Percentiles rank a stretch among this genome's conserved stretches.
Evolutionary conservation across 148 eudicot genomes (phyloP).

Genomic region (Rhododendron ovatum): DNA sequence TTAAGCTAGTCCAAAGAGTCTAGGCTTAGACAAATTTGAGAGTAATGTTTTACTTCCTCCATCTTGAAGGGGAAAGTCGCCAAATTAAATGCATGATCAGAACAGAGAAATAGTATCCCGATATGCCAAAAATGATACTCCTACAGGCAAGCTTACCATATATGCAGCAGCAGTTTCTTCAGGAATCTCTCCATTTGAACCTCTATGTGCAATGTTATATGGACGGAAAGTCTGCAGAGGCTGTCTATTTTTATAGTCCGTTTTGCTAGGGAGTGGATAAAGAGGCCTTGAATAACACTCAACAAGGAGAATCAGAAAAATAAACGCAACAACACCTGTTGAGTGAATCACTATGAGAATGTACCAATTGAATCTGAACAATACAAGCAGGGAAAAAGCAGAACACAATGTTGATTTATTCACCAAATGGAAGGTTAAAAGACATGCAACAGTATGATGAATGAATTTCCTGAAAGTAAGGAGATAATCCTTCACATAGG

Average conservation of each 20-base stretch:
- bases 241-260: constrained; percentile 34
- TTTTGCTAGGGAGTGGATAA: constrained; percentile 71
- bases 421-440: background rate
- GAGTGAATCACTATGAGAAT: background rate
- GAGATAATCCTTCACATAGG: background rate
- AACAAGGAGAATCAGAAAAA: constrained; percentile 51
- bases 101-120: background rate
- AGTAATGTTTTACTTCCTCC: background rate
- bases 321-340: constrained; percentile 54
- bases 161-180: constrained; percentile 93
- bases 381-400: background rate
- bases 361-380: background rate
- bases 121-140: background rate
- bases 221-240: constrained; percentile 85
- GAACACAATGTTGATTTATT: background rate
- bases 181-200: constrained; percentile 94
- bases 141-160: constrained; percentile 36
- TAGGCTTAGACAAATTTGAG: constrained; percentile 2
- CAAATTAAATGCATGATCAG: background rate
- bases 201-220: constrained; percentile 89
- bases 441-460: background rate
- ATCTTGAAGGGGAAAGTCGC: background rate
- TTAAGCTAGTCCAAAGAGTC: background rate
- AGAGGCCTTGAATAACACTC: constrained; percentile 66
- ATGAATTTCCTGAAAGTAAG: background rate